Evolutionary conservation across 352 stramenopile genomes (phyloP).

Genomic region (Phytophthora pini): DNA sequence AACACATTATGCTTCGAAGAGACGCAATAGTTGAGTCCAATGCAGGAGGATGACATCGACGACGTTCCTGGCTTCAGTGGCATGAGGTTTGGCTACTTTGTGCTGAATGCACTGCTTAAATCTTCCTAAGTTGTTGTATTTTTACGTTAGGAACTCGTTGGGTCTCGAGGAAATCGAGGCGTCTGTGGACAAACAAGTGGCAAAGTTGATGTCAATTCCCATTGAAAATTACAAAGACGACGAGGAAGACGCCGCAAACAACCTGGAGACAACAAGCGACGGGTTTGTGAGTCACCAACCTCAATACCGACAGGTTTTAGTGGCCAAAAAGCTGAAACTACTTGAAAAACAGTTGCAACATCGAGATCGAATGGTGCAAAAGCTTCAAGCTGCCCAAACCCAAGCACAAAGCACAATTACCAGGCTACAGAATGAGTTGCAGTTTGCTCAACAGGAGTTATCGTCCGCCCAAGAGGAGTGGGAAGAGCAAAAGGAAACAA

Average conservation of each 20-base stretch:
- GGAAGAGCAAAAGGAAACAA: constrained; percentile 61
- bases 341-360: constrained; percentile 52
- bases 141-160: constrained; percentile 24
- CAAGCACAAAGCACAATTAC: constrained; percentile 36
- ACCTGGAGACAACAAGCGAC: constrained; percentile 19
- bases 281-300: constrained; percentile 59
- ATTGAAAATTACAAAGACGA: constrained; percentile 19
- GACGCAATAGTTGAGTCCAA: constrained; percentile 2
- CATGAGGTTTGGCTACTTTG: constrained; percentile 31
- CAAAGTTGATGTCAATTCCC: constrained; percentile 13
- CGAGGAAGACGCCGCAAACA: constrained; percentile 22
- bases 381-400: constrained; percentile 33
- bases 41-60: constrained; percentile 24
- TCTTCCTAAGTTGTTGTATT: not conserved
- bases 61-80: constrained; percentile 41
- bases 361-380: constrained; percentile 47
- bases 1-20: constrained; percentile 2
- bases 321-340: constrained; percentile 62
- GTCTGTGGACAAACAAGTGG: constrained; percentile 35
- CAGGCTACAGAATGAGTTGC: constrained; percentile 42
- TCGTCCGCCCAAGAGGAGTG: constrained; percentile 59
- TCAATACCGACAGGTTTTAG: constrained; percentile 45
- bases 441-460: constrained; percentile 54
- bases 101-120: constrained; percentile 2
- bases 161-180: constrained; percentile 40